These are phyloP conservation scores for Pichia sp. DNA, from an alignment of 1,139 yeast species.

Conservation along the genomic window DNA sequence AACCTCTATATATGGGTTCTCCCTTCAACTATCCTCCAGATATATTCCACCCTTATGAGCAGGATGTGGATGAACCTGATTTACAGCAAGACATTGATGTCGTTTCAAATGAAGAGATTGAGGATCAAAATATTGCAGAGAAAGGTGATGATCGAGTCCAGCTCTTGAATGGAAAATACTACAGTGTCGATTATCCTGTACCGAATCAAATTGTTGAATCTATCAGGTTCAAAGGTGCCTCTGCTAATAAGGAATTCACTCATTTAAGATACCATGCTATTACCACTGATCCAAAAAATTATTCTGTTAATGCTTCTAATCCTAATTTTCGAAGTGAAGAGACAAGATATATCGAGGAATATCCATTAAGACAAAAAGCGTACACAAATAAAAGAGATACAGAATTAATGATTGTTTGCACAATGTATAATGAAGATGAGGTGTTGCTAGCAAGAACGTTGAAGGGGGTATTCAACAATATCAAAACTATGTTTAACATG, in stretches of 20 bases:
- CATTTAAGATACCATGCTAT: constrained; percentile 75
- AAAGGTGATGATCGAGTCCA: constrained; percentile 22
- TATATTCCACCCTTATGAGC: constrained; percentile 18
- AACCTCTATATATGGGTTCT: no score
- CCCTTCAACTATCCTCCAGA: neutral
- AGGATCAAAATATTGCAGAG: constrained; percentile 14
- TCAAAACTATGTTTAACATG: constrained; percentile 68
- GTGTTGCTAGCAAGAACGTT: constrained; percentile 62
- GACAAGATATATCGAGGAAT: constrained; percentile 19
- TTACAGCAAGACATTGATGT: constrained; percentile 6
- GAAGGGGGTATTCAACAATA: constrained; percentile 71
- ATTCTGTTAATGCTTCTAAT: constrained; percentile 27
- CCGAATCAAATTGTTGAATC: constrained; percentile 48
- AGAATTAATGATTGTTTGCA: constrained; percentile 66
- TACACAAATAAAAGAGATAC: constrained; percentile 60
- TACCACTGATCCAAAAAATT: constrained; percentile 71
- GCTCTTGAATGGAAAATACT: constrained; percentile 44
- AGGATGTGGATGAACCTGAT: constrained; percentile 24
- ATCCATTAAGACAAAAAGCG: constrained; percentile 55
- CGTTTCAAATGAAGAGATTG: constrained; percentile 6
- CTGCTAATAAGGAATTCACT: constrained; percentile 54
- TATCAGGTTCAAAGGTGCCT: constrained; percentile 41
- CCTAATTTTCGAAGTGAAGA: constrained; percentile 27
- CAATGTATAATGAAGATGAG: constrained; percentile 81
- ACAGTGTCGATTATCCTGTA: constrained; percentile 74